Evolutionary conservation across 1,284 basidiomycete species (phyloP), one percentile per base, ranked within the genome.

Genomic region (Ganoderma lingzhi): DNA sequence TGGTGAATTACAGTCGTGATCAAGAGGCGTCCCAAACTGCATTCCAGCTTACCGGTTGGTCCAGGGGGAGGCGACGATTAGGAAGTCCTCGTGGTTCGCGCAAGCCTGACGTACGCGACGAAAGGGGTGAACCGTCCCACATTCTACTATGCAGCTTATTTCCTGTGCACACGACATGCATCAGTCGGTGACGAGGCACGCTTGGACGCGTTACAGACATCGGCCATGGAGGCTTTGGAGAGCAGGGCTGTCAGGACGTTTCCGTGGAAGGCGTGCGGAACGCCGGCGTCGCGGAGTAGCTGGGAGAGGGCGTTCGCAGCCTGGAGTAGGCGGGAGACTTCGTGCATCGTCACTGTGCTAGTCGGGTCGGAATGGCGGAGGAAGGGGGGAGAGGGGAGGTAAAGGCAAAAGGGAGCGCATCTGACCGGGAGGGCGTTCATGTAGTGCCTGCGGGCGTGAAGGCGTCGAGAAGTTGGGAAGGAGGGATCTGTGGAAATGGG

Each of bases 231-330:
- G 69, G 79, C 82, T 73, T 85, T 87, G 58, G 88, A 83, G 45
- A 93, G 82, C 6, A 88, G 79, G 39, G 91, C 87, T 37, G 87
- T 86, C 70, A 91, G 80, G 62, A 91, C 79, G 74, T 84, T 88
- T 28, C 91, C 91, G 76, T 92, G 83, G 81, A 92, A 92, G 30
- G 90, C 90, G 77, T 93, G 91, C 19, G 88, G 86, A 44, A 91
- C 85, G 64, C 81, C 81, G 51, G 79, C 78, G 64, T 83, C 83
- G 67, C 79, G 80, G 70, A 92, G 85, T 66, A 86, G 78, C 69
- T 80, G 80, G 63, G 90, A 91, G 77, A 92, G 87, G 71, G 87
- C 85, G 58, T 81, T 78, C 62, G 90, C 90, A 63, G 90, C 89
- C 80, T 90, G 86, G 76, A 92, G 79, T 74, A 91, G 84, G 78